Base-by-base conservation (phyloP, 2,329 filamentous ascomycete species). In the Mycosphaerella sp. region DNA sequence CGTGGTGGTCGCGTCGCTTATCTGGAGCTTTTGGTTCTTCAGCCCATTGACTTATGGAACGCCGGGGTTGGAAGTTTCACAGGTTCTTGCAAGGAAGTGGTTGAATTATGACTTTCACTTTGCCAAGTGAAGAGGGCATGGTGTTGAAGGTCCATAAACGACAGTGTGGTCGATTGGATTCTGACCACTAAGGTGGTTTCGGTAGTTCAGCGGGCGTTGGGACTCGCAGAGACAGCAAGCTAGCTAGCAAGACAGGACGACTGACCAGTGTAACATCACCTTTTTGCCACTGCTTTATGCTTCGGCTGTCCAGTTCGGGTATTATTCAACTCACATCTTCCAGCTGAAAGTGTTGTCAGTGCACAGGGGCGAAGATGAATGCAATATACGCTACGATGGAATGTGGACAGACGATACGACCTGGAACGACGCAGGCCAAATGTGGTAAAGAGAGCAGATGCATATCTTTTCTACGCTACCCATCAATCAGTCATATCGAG, bases 101-200 rank as follows among this genome's bases (percentile, higher is more conserved):
- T 78, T 98, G 59, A 87, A 87, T 58, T 98, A 97, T 69, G 93
- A 98, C 70, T 78, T 98, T 68, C 93, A 98, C 75, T 98, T 98
- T 75, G 93, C 93, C 53, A 98, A 98, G 81, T 98, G 7, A 25
- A 86, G 54, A 9, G 18, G 25, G 28, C 12, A 44, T 43, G 16
- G 37, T 13, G 27, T 36, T 12, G 30, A 86, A 55, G 9, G 16
- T 8, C 18, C 12, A 41, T 40, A 16, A 25, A 35, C 14, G 14
- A 17, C 17, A 40, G 14, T 18, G 39, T 39, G 39, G 39, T 16
- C 37, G 39, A 39, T 48, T 44, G 32, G 50, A 44, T 49, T 49
- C 25, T 35, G 30, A 30, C n/a, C n/a, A 27, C 18, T 14, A 25
- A 44, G 32, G 41, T 16, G 30, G 44, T 32, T 41, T 28, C 28